Conservation (phyloP, 306 rosid genomes). For the Glycyrrhiza uralensis region DNA sequence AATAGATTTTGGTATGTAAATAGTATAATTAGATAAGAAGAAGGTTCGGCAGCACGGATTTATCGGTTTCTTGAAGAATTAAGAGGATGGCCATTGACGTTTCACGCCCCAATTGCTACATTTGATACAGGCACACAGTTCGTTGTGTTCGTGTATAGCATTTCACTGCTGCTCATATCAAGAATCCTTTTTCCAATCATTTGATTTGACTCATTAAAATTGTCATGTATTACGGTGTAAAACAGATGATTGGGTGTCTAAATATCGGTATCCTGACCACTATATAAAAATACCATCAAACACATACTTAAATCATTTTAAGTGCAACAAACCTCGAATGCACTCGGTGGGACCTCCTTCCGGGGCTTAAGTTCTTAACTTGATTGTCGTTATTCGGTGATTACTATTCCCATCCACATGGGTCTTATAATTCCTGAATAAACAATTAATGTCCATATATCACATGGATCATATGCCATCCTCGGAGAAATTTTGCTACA, state of each 20-base stretch:
- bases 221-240: too few species aligned
- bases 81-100: background rate
- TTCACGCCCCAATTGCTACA: background rate
- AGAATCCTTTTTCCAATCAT: too few species aligned
- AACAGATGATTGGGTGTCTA: too few species aligned
- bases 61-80: background rate
- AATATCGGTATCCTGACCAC: too few species aligned
- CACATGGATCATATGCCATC: slow-evolving; percentile 11
- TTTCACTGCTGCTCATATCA: background rate
- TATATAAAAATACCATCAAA: background rate
- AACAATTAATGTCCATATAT: background rate
- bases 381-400: background rate
- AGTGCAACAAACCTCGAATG: background rate
- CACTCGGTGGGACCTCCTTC: slow-evolving; percentile 7
- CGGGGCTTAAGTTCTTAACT: background rate
- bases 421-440: background rate
- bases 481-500: background rate
- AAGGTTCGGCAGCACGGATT: background rate
- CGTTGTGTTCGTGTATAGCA: background rate
- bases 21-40: slow-evolving; percentile 1
- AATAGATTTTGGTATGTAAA: background rate
- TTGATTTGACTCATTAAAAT: too few species aligned
- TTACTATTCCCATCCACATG: slow-evolving; percentile 13
- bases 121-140: background rate
- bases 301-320: background rate